Evolutionary conservation across 2,329 filamentous ascomycete species (phyloP), one percentile per base, ranked within the genome.

Genomic region (Periconia sp.): DNA sequence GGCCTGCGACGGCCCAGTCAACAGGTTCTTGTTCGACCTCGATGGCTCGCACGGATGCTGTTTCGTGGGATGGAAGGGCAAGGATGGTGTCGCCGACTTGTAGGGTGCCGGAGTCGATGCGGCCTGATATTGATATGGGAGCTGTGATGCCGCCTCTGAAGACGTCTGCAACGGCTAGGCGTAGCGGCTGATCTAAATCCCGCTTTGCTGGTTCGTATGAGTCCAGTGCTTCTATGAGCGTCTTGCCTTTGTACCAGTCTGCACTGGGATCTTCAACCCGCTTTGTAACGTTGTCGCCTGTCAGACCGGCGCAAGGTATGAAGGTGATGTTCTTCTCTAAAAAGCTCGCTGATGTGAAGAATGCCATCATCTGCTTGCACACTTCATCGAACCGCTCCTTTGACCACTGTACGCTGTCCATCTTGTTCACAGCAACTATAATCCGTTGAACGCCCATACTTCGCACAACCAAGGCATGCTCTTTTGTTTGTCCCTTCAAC

Each of bases 361-460:
- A 96, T 0, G 89, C 86, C 0, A 83, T 83, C 52, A 96, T 85
- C 59, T 96, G 89, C 49, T 90, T 83, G 30, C 83, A 80, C 43
- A 99, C 96, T 59, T 95, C 88, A 17, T 89, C 81, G 57, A 95
- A 99, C 2, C 90, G 82, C 4, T 84, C 85, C 66, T 89, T 77
- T 2, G 86, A 88, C 95, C 95, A 99, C 5, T 78, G 75, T 5
- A 92, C 85, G 12, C 85, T 86, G 66, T 99, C 94, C 59, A 99
- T 86, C 70, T 99, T 99, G 74, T 99, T 99, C 48, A 99, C 84
- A 2, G 89, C 92, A 19, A 99, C 87, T 29, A 99, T 86, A 12
- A 99, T 79, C 18, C 87, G 82, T 48, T 92, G 87, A 2, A 99
- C 87, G 0, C 94, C 94, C 75, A 97, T 88, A 57, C 92, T 96